A percentile compares a stretch with the other conserved stretches of the same genome.
Evolutionary conservation across 78 protist species (phyloP).

Genomic region (Cavenderia fasciculata): DNA sequence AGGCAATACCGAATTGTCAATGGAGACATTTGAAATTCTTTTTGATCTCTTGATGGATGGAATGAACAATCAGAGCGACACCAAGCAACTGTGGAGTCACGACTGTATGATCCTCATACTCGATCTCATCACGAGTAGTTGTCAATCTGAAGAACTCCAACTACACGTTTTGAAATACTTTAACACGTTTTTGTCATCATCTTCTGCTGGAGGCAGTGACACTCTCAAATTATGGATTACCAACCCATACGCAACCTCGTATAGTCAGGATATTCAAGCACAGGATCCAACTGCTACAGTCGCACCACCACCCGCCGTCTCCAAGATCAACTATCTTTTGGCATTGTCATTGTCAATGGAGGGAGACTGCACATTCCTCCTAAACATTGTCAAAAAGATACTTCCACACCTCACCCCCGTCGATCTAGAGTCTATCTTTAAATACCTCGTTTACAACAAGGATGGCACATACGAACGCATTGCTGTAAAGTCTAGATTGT

Average conservation of each 20-base stretch:
- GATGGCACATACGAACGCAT: conserved; percentile 37
- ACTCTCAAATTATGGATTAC: conserved; percentile 59
- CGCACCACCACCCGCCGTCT: no score
- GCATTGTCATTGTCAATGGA: conserved; percentile 16
- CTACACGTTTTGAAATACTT: conserved; percentile 50
- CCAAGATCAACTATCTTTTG: conserved; percentile 55
- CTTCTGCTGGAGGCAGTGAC: no score
- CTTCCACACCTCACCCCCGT: conserved; percentile 16
- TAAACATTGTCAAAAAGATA: conserved; percentile 40
- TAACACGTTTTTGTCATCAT: conserved; percentile 32
- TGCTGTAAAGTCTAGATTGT: conserved; percentile 12
- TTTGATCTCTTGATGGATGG: conserved; percentile 63
- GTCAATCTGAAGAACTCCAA: conserved; percentile 61
- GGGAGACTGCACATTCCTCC: background rate
- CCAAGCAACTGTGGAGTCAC: conserved; percentile 58
- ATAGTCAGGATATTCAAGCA: background rate
- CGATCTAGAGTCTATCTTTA: conserved; percentile 59
- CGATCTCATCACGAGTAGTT: conserved; percentile 34
- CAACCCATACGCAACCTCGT: background rate
- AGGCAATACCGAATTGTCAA: conserved; percentile 26
- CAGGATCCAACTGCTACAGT: no score
- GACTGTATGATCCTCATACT: conserved; percentile 41
- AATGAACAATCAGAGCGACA: conserved; percentile 40
- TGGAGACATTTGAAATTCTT: conserved; percentile 69
- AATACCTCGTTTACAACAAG: conserved; percentile 23